A percentile compares a stretch with the other conserved stretches of the same genome.
Evolutionary conservation across 2,329 filamentous ascomycete genomes (phyloP).

Genomic region (Tolypocladium endophyticum): DNA sequence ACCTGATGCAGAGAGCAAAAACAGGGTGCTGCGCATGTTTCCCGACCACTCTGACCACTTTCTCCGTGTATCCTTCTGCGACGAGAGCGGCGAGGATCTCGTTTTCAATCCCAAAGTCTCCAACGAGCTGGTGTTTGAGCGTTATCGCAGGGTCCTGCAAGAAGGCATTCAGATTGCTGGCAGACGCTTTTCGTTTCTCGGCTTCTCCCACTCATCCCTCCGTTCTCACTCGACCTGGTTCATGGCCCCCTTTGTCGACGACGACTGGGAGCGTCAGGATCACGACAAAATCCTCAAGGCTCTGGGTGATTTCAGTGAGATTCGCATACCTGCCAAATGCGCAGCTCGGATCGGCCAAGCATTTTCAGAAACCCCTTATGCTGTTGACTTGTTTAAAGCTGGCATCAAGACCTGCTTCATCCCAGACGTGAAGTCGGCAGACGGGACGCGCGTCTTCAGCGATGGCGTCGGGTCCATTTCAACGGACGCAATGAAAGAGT

Average conservation of each 20-base stretch:
- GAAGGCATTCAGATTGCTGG: constrained; percentile 54
- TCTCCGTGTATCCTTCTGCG: constrained; percentile 59
- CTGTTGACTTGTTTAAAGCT: constrained; percentile 37
- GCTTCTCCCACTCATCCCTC: constrained; percentile 72
- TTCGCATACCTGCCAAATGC: constrained; percentile 42
- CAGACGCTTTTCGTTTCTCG: constrained; percentile 54
- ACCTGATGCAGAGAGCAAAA: constrained; percentile 56
- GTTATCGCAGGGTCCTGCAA: constrained; percentile 51
- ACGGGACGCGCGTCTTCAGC: constrained; percentile 53
- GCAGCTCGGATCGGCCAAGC: constrained; percentile 54
- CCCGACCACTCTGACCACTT: constrained; percentile 50
- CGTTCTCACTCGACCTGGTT: constrained; percentile 62
- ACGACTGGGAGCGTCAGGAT: constrained; percentile 19
- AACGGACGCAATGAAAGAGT: constrained; percentile 40
- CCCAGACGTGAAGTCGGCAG: constrained; percentile 38
- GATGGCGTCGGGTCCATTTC: constrained; percentile 75
- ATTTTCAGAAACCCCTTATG: constrained; percentile 64
- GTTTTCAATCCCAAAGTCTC: constrained; percentile 40
- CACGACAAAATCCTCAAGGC: constrained; percentile 32
- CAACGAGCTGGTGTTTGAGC: constrained; percentile 38
- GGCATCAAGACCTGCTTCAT: constrained; percentile 25
- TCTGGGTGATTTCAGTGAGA: constrained; percentile 40
- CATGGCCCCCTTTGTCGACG: constrained; percentile 33
- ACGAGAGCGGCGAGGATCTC: constrained; percentile 60
- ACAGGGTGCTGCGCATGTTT: constrained; percentile 61